Conservation (phyloP, 495 filamentous ascomycete species). For the Barbatosphaeria neglecta region DNA sequence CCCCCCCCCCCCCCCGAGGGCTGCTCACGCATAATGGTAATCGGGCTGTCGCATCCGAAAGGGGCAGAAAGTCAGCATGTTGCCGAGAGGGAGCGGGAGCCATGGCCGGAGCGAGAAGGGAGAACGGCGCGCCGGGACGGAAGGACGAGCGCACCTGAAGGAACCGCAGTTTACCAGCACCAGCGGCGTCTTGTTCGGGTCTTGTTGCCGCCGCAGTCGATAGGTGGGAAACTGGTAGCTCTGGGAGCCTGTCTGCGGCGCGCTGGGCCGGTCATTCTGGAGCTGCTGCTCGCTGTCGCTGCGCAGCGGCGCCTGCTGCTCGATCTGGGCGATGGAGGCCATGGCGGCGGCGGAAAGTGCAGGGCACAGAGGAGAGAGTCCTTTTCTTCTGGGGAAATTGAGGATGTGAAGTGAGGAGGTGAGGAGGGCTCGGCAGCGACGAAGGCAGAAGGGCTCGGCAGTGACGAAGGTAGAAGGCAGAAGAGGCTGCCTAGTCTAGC, state of each 20-base stretch:
- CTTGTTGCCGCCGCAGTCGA: constrained; percentile 42
- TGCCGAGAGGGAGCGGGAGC: background rate
- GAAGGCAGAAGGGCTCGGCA: background rate
- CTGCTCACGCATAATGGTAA: background rate
- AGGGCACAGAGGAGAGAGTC: background rate
- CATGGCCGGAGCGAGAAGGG: background rate
- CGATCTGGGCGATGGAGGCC: background rate
- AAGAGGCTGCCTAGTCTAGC: too few species aligned
- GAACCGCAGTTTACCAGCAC: constrained; percentile 84
- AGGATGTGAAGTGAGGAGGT: background rate
- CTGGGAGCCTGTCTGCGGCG: background rate
- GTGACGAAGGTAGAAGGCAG: background rate
- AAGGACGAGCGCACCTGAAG: constrained; percentile 53
- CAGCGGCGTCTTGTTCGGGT: constrained; percentile 61
- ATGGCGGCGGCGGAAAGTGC: background rate
- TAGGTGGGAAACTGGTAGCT: background rate
- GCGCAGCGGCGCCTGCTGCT: background rate
- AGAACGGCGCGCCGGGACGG: too few species aligned
- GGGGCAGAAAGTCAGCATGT: background rate
- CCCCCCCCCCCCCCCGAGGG: too few species aligned
- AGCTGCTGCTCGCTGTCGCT: background rate
- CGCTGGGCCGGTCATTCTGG: background rate
- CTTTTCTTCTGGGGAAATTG: background rate
- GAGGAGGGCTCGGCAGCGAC: background rate
- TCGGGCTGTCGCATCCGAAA: background rate